phyloP scores from a whole-genome alignment of 371 early-diverging fungal genomes.

The Coemansia sp. region DNA sequence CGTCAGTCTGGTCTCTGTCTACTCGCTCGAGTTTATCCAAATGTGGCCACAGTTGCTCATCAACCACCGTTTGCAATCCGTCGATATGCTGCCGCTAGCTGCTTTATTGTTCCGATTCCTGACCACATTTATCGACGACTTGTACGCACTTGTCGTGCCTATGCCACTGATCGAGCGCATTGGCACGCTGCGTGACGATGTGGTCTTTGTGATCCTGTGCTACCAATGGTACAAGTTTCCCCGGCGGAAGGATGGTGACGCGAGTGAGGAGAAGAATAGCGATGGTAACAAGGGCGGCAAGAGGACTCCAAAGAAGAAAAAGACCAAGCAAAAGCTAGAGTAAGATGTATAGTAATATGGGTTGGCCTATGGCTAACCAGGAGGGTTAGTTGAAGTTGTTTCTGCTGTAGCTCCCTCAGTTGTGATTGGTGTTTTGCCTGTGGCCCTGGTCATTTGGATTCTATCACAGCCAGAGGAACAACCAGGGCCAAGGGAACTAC shows the following conservation, averaged over 20 bases:
- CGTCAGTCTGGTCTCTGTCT: constrained; percentile 59
- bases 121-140: constrained; percentile 65
- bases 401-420: no score
- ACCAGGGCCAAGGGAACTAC: no score
- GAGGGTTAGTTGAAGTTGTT: no score
- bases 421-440: no score
- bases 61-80: constrained; percentile 63
- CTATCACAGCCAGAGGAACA: no score
- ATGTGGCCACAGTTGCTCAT: constrained; percentile 61
- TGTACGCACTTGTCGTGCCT: constrained; percentile 68
- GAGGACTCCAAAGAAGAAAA: background rate
- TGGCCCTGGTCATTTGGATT: no score
- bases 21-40: constrained; percentile 62
- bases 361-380: no score
- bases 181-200: constrained; percentile 58
- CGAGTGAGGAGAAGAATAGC: background rate
- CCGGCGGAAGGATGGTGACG: constrained; percentile 20
- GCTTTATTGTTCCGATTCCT: constrained; percentile 57
- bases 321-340: background rate
- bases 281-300: background rate
- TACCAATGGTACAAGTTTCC: constrained; percentile 62
- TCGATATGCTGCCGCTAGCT: constrained; percentile 61
- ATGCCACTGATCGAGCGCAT: constrained; percentile 59
- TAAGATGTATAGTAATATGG: background rate
- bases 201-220: constrained; percentile 56